Evolutionary conservation across 345 rosid species (phyloP), one percentile per base, ranked within the genome.

Genomic region (Erysimum cheiranthoides): DNA sequence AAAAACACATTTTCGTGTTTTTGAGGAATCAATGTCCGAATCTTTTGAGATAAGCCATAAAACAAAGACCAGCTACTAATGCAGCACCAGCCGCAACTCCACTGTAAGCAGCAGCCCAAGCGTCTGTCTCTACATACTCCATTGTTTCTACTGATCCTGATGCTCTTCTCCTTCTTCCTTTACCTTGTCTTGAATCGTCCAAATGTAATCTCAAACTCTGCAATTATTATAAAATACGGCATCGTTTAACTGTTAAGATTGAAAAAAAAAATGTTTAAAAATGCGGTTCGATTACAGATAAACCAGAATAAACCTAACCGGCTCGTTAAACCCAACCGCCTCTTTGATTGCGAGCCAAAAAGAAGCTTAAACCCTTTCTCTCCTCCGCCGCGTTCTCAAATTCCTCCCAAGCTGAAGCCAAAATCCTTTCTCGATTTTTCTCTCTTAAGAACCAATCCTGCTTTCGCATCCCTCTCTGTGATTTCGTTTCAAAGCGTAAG

Each of bases 71-170:
- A 73, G 97, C 96, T 58, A 84, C 86, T 25, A 96, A 79, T 25
- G 96, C 95, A 18, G 99, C 99, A 42, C 99, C 95, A 0, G 99
- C 99, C 0, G 98, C 99, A 32, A 88, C 92, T 7, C 90, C 84
- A 59, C 97, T 85, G 78, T 86, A 93, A 3, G 98, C 97, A 14
- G 96, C 70, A 65, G 93, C 90, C 98, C 99, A 90, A 8, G 98
- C 97, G 76, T 89, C 96, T 27, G 82, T 21, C 32, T 86, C 83
- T 25, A 74, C 93, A 45, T 87, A 87, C 45, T 86, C 95, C 76
- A 82, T 28, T 65, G 81, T 79, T 75, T 83, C 92, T 42, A 85
- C 89, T 43, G 88, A 73, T 59, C 53, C 75, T 43, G 83, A 38
- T 38, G 85, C 86, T 63, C 79, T 74, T 67, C 70, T 60, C 71